A percentile compares a stretch with the other conserved stretches of the same genome.
phyloP scores from a whole-genome alignment of 2,329 filamentous ascomycete genomes.

The Sclerotinia spermophila region DNA sequence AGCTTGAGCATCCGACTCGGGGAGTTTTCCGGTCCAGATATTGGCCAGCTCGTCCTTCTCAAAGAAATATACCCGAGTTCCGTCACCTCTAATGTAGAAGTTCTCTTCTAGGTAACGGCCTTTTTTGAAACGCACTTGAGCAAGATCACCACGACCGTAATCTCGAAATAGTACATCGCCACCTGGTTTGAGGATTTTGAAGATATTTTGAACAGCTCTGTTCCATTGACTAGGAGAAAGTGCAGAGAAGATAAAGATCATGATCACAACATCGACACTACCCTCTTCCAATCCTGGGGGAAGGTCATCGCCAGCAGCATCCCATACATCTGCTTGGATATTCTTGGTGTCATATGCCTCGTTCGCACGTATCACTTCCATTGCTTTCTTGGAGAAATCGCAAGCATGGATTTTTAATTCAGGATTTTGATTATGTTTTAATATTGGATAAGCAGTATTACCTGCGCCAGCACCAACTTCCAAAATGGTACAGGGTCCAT shows the following conservation, averaged over 20 bases:
- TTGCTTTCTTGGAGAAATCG: constrained; percentile 93
- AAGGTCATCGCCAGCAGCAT: constrained; percentile 68
- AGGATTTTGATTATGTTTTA: constrained; percentile 79
- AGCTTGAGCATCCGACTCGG: constrained; percentile 18
- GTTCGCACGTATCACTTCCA: constrained; percentile 84
- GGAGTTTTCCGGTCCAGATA: constrained; percentile 64
- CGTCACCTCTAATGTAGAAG: constrained; percentile 94
- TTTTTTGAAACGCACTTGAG: constrained; percentile 96
- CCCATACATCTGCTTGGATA: constrained; percentile 93
- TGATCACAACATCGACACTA: constrained; percentile 85
- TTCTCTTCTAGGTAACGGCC: constrained; percentile 92
- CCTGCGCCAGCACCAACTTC: constrained; percentile 95
- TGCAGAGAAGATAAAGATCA: constrained; percentile 98
- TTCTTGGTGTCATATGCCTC: constrained; percentile 67
- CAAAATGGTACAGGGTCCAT: constrained; percentile 67
- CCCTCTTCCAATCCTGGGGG: constrained; percentile 73
- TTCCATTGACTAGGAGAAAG: constrained; percentile 82
- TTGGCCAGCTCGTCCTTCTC: constrained; percentile 74
- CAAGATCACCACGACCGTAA: constrained; percentile 91
- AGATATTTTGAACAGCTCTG: constrained; percentile 75
- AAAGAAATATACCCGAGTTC: constrained; percentile 96
- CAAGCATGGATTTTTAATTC: constrained; percentile 84
- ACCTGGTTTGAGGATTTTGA: constrained; percentile 80
- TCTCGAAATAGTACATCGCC: constrained; percentile 94
- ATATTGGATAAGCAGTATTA: constrained; percentile 91